Evolutionary conservation across 2,329 filamentous ascomycete species (phyloP), one percentile per base, ranked within the genome.

Genomic region (Aspergillus glaucus): DNA sequence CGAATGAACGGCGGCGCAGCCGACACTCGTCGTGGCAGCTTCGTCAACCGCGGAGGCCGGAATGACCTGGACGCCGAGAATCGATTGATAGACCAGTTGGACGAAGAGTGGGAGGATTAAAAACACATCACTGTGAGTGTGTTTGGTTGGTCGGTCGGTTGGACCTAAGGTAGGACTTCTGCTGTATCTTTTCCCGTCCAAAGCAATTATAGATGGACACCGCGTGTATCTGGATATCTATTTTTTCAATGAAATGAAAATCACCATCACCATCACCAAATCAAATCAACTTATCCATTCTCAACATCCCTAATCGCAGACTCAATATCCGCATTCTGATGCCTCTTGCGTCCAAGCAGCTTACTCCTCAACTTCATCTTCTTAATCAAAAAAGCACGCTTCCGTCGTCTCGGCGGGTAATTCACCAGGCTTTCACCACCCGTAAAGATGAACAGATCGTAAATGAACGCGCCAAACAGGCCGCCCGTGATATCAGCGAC

Each of bases 71-170:
- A 96, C 50, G 91, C 90, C 48, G 93, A 97, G 71, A 96, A 97
- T 68, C 77, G 90, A 54, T 72, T 97, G 59, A 97, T 98, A 66
- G 92, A 97, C 67, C 89, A 96, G 69, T 76, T 96, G 51, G 93
- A 97, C 62, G 92, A 97, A 68, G 91, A 96, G 66, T 97, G 92
- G 92, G 91, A 96, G 59, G 91, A 95, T 56, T 74, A 50, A 56
- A 19, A 40, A 30, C n/a, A 37, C n/a, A 17, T 17, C 26, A 30
- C 26, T 28, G 8, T 26, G 26, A 12, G 26, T 30, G 26, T 30
- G 26, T 12, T 28, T 28, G 26, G 26, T 30, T 30, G 26, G 26
- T 10, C 26, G 26, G 4, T 28, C 12, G 26, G 26, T 30, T 7
- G 26, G 26, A 30, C 10, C 10, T 30, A 30, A 9, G 26, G 26